Base-by-base conservation (phyloP, 2,329 filamentous ascomycete species). In the Torrubiellomyces zombiae region DNA sequence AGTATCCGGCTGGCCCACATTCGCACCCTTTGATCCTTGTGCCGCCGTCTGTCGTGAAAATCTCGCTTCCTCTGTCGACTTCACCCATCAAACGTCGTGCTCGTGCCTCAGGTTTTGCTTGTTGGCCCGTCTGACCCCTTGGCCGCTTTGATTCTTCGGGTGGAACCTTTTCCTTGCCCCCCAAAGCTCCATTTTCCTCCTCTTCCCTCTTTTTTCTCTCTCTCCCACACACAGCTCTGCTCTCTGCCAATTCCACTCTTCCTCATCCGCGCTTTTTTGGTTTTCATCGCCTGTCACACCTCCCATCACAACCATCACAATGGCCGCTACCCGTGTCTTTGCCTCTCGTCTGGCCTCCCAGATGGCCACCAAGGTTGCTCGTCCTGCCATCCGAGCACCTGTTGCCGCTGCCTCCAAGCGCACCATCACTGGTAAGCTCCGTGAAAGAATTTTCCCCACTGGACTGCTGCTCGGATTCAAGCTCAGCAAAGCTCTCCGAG, bases 281-380 rank as follows among this genome's bases (percentile, higher is more conserved):
- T n/a, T n/a, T n/a, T n/a, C n/a, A n/a, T n/a, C n/a, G n/a, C n/a
- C n/a, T n/a, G n/a, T n/a, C n/a, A n/a, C n/a, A n/a, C 30, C 32
- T 32, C 37, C 30, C 40, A 44, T 32, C 34, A 48, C 38, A 60
- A 56, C 62, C 62, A 59, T 72, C 67, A 69, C 67, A 80, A 83
- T 83, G 77, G 73, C 76, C 57, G 72, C 76, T 57, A 62, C 70
- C 56, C 76, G 77, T 62, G 67, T 81, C 56, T 66, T 80, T 60
- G 71, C 76, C 55, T 74, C 75, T 50, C 72, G 77, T 58, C 67
- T 82, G 64, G 74, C 75, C 58, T 66, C 71, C 53, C 68, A 75
- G 60, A 75, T 76, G 70, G 70, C 73, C 55, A 59, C 65, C 60
- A 79, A 77, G 72, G 74, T 72, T 58, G 75, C 75, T 57, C 76